phyloP scores from a whole-genome alignment of 805 yeast genomes.

The Wickerhamomyces canadensis region DNA sequence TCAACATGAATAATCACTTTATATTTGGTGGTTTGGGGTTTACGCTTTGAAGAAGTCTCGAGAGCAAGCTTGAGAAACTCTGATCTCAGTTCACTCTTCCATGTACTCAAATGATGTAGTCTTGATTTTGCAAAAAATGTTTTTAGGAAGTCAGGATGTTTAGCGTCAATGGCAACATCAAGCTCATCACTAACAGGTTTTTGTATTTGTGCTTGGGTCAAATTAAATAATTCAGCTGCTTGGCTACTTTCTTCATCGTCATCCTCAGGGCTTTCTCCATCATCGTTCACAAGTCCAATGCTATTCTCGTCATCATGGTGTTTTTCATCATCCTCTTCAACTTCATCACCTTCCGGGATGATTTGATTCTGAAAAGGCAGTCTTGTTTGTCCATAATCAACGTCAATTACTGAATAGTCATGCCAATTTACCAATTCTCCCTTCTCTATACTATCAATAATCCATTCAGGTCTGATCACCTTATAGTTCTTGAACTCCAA shows the following conservation, averaged over 20 bases:
- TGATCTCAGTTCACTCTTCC: slow-evolving; percentile 72
- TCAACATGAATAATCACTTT: slow-evolving; percentile 70
- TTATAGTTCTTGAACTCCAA: slow-evolving; percentile 59
- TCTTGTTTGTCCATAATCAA: slow-evolving; percentile 50
- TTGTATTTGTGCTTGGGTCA: slow-evolving; percentile 10
- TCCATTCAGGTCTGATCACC: slow-evolving; percentile 83
- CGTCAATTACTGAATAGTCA: slow-evolving; percentile 48
- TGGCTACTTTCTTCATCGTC: too few relatives aligned
- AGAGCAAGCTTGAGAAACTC: slow-evolving; percentile 50
- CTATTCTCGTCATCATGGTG: too few relatives aligned
- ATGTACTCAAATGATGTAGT: slow-evolving; percentile 79
- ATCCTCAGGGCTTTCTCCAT: not conserved
- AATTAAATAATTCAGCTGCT: not conserved
- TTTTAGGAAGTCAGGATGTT: slow-evolving; percentile 68
- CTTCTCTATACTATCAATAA: slow-evolving; percentile 53
- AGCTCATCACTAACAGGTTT: slow-evolving; percentile 5
- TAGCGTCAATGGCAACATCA: slow-evolving; percentile 44
- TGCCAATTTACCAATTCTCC: slow-evolving; percentile 60
- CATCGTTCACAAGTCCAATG: too few relatives aligned
- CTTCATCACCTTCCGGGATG: slow-evolving; percentile 1
- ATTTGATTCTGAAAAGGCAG: slow-evolving; percentile 21
- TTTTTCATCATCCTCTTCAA: slow-evolving; percentile 6
- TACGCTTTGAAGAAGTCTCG: slow-evolving; percentile 10
- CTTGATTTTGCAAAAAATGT: slow-evolving; percentile 77
- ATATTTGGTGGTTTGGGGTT: slow-evolving; percentile 5